Evolutionary conservation across 768 basidiomycete genomes (phyloP).

Genomic region (Lactifluus volemus): DNA sequence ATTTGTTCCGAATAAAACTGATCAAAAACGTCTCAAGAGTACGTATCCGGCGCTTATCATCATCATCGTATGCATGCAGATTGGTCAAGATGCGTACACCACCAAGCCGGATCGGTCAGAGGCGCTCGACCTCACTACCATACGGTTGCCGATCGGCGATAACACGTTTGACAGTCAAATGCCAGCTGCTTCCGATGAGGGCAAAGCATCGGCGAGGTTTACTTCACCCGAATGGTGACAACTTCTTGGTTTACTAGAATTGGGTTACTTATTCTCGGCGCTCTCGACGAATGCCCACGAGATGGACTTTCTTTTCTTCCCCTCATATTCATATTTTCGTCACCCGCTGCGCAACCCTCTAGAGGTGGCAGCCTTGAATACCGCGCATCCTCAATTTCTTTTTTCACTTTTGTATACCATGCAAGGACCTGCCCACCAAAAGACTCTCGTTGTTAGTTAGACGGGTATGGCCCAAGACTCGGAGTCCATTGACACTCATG

Average conservation of each 20-base stretch:
- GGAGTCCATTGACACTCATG: no score
- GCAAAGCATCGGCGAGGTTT: neutral
- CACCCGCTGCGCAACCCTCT: no score
- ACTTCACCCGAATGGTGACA: neutral
- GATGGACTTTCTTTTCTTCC: neutral
- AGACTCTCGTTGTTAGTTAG: no score
- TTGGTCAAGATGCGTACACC: neutral
- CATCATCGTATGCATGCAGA: conserved; percentile 10
- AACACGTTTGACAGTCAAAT: neutral
- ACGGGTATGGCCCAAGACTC: no score
- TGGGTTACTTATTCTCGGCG: neutral
- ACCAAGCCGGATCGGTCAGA: neutral
- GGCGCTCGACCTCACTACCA: neutral
- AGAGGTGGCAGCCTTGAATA: no score
- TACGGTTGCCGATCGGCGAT: neutral
- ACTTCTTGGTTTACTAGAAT: neutral
- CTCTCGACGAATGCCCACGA: neutral
- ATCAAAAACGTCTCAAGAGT: neutral
- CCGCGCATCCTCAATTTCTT: no score
- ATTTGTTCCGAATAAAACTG: neutral
- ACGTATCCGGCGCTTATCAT: conserved; percentile 14
- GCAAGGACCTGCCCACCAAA: no score
- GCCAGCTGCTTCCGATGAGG: neutral
- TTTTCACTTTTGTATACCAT: no score
- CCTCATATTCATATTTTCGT: no score